These are phyloP conservation scores for Ajuga chamaepitys DNA, from an alignment of 257 asterid genomes.

Conservation along the genomic window DNA sequence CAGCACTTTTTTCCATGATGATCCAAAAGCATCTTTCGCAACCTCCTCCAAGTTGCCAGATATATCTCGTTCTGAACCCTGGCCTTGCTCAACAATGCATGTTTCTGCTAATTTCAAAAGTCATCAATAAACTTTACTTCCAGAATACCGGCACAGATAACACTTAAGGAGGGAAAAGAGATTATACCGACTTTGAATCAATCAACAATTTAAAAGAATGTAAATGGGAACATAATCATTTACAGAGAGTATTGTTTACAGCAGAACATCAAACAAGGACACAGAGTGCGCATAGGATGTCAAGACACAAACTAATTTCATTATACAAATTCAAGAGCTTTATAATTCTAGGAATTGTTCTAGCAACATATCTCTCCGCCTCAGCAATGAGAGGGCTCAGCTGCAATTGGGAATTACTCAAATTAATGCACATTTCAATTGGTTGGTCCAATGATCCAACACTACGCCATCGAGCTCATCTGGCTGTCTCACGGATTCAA, in stretches of 20 bases:
- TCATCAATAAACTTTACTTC: conserved; percentile 1
- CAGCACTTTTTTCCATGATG: conserved; percentile 64
- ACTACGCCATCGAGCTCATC: not conserved
- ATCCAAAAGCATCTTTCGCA: conserved; percentile 67
- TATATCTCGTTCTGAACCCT: conserved; percentile 21
- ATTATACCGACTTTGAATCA: not conserved
- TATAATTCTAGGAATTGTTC: not conserved
- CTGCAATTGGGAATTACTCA: not conserved
- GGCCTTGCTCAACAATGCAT: conserved; percentile 51
- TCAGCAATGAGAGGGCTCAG: not conserved
- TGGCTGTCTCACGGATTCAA: not conserved
- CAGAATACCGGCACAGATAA: not conserved
- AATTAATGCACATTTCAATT: not conserved
- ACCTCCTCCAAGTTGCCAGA: conserved; percentile 44
- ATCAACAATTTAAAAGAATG: not conserved
- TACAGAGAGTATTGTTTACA: not conserved
- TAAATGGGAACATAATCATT: not conserved
- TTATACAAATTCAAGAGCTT: not conserved
- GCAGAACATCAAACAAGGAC: not conserved
- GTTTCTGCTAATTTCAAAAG: conserved; percentile 33
- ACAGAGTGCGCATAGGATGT: not conserved
- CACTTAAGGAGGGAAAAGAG: not conserved
- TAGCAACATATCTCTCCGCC: not conserved
- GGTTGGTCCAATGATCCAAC: not conserved
- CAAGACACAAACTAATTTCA: not conserved